These are phyloP conservation scores for Penicillium corylophilum DNA, from an alignment of 2,329 filamentous ascomycete species.

Conservation along the genomic window DNA sequence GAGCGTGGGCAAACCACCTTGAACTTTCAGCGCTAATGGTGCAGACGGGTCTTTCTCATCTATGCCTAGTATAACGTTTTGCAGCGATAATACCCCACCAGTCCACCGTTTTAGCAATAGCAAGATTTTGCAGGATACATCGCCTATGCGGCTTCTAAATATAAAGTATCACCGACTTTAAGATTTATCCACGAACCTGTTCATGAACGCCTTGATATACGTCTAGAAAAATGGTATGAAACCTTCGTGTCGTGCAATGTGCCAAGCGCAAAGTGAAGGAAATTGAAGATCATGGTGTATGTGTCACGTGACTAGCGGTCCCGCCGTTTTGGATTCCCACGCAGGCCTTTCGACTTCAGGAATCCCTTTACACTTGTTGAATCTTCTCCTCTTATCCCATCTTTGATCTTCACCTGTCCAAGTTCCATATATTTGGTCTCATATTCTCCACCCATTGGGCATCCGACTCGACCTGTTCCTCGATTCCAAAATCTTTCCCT, in stretches of 20 bases:
- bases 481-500: constrained; percentile 2
- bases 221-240: too few relatives aligned
- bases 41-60: not conserved
- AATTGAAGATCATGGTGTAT: not conserved
- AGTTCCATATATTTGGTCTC: constrained; percentile 1
- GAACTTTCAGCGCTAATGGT: constrained; percentile 30
- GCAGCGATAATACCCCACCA: not conserved
- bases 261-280: not conserved
- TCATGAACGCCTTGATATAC: too few relatives aligned
- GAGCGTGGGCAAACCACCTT: constrained; percentile 46
- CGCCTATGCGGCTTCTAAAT: not conserved
- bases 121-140: not conserved
- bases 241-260: too few relatives aligned
- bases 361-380: constrained; percentile 10
- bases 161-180: not conserved
- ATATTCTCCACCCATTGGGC: constrained; percentile 2
- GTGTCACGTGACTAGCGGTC: constrained; percentile 8
- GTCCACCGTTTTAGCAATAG: not conserved
- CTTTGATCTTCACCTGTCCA: not conserved
- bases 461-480: constrained; percentile 1
- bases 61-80: not conserved
- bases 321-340: constrained; percentile 9
- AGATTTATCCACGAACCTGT: not conserved
- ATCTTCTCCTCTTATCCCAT: not conserved
- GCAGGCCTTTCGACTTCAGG: constrained; percentile 11